Conservation (phyloP, 2,329 filamentous ascomycete genomes). For the Aureobasidium musti region DNA sequence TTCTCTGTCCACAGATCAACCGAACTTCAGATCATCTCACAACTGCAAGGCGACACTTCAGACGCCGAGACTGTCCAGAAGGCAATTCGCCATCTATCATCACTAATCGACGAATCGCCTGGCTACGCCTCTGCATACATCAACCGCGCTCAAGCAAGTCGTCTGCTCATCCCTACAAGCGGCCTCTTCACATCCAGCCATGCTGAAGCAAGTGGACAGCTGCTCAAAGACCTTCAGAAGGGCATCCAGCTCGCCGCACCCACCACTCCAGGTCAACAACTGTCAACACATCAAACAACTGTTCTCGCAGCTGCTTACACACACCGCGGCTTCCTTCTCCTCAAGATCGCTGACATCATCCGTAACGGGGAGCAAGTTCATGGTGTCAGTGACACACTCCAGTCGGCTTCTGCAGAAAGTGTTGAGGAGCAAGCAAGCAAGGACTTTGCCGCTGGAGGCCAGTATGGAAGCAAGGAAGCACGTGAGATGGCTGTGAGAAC, state of each 20-base stretch:
- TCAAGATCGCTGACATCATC: constrained; percentile 44
- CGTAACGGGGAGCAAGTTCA: constrained; percentile 20
- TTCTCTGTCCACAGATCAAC: constrained; percentile 10
- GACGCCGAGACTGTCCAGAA: background rate
- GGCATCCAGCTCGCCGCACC: constrained; percentile 64
- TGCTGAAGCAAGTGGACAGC: constrained; percentile 27
- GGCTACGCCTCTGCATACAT: constrained; percentile 72
- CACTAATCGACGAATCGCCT: constrained; percentile 60
- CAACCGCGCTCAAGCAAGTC: constrained; percentile 69
- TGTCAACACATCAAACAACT: constrained; percentile 65
- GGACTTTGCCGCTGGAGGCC: constrained; percentile 57
- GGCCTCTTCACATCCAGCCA: constrained; percentile 28
- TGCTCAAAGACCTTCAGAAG: constrained; percentile 43
- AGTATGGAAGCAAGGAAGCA: constrained; percentile 59
- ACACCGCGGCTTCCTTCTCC: constrained; percentile 59
- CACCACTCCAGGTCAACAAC: constrained; percentile 48
- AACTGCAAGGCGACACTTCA: constrained; percentile 1
- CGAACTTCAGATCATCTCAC: constrained; percentile 23
- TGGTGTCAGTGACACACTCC: constrained; percentile 22
- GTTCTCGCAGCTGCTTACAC: constrained; percentile 71
- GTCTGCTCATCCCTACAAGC: constrained; percentile 43
- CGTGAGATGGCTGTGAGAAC: constrained; percentile 60
- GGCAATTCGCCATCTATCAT: constrained; percentile 19
- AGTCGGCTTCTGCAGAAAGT: constrained; percentile 37
- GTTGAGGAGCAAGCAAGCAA: constrained; percentile 57